Evolutionary conservation across 768 basidiomycete genomes (phyloP).

Genomic region (Auricularia heimuer): DNA sequence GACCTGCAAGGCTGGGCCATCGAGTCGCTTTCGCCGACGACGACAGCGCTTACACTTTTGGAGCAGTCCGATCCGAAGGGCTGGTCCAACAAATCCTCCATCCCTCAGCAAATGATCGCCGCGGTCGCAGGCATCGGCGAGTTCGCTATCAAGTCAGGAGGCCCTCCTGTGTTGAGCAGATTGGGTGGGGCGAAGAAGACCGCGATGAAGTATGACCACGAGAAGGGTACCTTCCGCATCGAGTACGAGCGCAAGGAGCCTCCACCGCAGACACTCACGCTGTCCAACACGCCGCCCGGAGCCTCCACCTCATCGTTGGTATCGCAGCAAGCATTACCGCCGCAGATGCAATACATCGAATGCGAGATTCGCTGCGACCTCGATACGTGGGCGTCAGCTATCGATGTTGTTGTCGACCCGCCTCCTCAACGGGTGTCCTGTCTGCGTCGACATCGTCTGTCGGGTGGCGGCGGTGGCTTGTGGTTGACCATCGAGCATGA

Average conservation of each 20-base stretch:
- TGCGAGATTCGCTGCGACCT: conserved; percentile 88
- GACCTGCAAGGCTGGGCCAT: conserved; percentile 99
- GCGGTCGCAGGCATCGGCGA: conserved; percentile 88
- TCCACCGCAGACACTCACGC: background rate
- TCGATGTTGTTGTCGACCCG: conserved; percentile 89
- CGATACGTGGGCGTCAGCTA: conserved; percentile 74
- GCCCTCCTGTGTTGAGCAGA: conserved; percentile 84
- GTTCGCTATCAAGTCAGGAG: conserved; percentile 90
- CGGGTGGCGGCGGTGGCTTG: conserved; percentile 78
- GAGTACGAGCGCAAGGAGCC: conserved; percentile 53
- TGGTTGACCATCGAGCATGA: conserved; percentile 93
- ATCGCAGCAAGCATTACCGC: conserved; percentile 11
- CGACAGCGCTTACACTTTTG: conserved; percentile 83
- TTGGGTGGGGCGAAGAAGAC: conserved; percentile 61
- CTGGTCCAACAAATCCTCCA: conserved; percentile 90
- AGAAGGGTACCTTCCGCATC: conserved; percentile 66
- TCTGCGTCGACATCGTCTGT: conserved; percentile 78
- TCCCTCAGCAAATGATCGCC: conserved; percentile 89
- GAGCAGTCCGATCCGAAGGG: conserved; percentile 97
- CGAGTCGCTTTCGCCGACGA: conserved; percentile 88
- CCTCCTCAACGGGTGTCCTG: conserved; percentile 77
- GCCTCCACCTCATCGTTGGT: conserved; percentile 12
- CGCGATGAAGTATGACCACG: conserved; percentile 77
- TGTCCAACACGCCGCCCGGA: background rate
- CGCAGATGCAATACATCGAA: conserved; percentile 42